Evolutionary conservation across 1,284 basidiomycete genomes (phyloP).

Genomic region (Sporisorium graminicola): DNA sequence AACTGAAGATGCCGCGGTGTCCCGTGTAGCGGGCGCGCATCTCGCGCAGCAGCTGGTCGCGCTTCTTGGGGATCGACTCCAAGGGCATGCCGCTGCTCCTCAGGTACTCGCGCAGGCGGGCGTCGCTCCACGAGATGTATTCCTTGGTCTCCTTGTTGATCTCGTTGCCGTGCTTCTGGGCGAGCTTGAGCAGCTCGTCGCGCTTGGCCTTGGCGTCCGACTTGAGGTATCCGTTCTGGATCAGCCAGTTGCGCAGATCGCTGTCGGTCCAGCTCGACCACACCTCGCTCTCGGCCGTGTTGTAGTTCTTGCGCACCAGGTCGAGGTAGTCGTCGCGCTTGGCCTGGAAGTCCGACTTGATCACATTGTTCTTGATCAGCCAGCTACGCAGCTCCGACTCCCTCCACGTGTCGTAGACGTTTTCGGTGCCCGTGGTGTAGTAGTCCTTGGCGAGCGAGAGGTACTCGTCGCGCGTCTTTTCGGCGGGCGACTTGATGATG

Average conservation of each 20-base stretch:
- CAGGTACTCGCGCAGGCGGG: constrained; percentile 61
- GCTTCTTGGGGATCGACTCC: constrained; percentile 56
- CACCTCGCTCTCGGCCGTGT: constrained; percentile 46
- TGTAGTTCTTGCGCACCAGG: constrained; percentile 58
- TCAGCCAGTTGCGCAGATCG: constrained; percentile 62
- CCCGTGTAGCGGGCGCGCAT: constrained; percentile 65
- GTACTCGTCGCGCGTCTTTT: constrained; percentile 64
- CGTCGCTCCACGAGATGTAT: constrained; percentile 66
- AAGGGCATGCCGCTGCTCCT: constrained; percentile 54
- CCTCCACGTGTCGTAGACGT: constrained; percentile 65
- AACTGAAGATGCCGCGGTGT: constrained; percentile 54
- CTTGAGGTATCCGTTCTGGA: constrained; percentile 60
- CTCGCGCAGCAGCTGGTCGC: constrained; percentile 64
- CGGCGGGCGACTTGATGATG: constrained; percentile 53
- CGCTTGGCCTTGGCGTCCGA: constrained; percentile 57
- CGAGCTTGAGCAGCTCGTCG: constrained; percentile 60
- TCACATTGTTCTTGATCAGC: constrained; percentile 58
- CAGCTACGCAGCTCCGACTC: constrained; percentile 62
- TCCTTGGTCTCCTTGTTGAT: constrained; percentile 53
- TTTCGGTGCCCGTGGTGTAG: constrained; percentile 61
- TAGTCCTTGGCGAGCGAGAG: constrained; percentile 59
- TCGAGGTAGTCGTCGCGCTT: constrained; percentile 59
- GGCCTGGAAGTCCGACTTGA: constrained; percentile 60
- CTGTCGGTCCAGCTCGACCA: constrained; percentile 64
- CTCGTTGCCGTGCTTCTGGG: constrained; percentile 57